Conservation (phyloP, 2,329 filamentous ascomycete species). For the Bipolaris sorokiniana region DNA sequence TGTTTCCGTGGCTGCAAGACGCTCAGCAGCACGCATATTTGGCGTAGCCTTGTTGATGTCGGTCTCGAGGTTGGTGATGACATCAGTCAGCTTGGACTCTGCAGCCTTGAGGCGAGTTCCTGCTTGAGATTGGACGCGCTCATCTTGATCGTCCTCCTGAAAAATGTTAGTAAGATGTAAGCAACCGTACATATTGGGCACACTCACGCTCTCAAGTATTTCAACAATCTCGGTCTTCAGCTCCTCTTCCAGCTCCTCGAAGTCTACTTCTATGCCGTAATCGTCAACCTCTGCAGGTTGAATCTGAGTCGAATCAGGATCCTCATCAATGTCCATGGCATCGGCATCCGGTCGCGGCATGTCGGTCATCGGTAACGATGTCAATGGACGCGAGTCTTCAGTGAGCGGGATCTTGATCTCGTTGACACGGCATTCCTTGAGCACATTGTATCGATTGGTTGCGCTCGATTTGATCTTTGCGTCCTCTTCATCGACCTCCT, state of each 20-base stretch:
- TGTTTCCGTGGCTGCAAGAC: slow-evolving; percentile 82
- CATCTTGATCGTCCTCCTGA: slow-evolving; percentile 70
- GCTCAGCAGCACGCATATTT: slow-evolving; percentile 94
- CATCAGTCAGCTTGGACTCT: slow-evolving; percentile 78
- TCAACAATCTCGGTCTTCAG: slow-evolving; percentile 60
- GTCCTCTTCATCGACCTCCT: slow-evolving; percentile 79
- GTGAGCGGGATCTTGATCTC: slow-evolving; percentile 85
- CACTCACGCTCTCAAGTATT: slow-evolving; percentile 50
- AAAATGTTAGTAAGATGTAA: slow-evolving; percentile 12
- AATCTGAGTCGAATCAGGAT: slow-evolving; percentile 57
- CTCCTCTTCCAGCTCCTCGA: slow-evolving; percentile 79
- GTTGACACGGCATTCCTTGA: slow-evolving; percentile 90
- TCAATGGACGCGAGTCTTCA: slow-evolving; percentile 72
- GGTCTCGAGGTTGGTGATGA: slow-evolving; percentile 72
- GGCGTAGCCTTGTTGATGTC: slow-evolving; percentile 95
- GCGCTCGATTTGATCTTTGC: slow-evolving; percentile 85
- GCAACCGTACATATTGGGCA: not conserved
- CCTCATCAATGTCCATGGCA: slow-evolving; percentile 89
- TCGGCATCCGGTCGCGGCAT: slow-evolving; percentile 74
- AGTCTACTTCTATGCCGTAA: slow-evolving; percentile 90
- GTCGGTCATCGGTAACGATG: slow-evolving; percentile 87
- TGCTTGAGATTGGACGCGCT: slow-evolving; percentile 27
- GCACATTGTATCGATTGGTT: slow-evolving; percentile 79
- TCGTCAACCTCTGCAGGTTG: slow-evolving; percentile 72
- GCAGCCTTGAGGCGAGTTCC: slow-evolving; percentile 46